These are phyloP conservation scores for Paraurostyla sp. DNA, from an alignment of 73 alveolate genomes.

Conservation along the genomic window DNA sequence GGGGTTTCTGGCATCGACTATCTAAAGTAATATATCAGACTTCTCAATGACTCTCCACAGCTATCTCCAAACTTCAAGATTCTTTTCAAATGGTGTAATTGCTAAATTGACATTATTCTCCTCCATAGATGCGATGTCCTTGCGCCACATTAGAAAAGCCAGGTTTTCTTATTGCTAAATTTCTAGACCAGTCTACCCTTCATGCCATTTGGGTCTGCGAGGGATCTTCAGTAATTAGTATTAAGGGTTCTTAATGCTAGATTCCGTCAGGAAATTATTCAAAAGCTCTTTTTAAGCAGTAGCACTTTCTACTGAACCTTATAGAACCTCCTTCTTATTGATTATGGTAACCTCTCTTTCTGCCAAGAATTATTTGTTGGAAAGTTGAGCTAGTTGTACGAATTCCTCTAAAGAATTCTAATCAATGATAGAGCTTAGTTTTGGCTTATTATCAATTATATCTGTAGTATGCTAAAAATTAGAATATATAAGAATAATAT, in stretches of 20 bases:
- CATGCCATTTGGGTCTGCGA: constrained; percentile 95
- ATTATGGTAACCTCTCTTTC: constrained; percentile 81
- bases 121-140: constrained; percentile 95
- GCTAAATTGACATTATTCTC: constrained; percentile 92
- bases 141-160: constrained; percentile 97
- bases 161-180: constrained; percentile 89
- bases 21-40: constrained; percentile 90
- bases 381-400: constrained; percentile 88
- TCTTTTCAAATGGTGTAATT: constrained; percentile 99
- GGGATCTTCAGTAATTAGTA: constrained; percentile 90
- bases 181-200: constrained; percentile 91
- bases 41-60: constrained; percentile 98
- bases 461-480: constrained; percentile 38
- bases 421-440: constrained; percentile 92
- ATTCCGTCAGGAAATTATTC: constrained; percentile 71
- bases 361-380: constrained; percentile 94
- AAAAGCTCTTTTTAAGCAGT: constrained; percentile 72
- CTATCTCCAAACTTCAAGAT: constrained; percentile 98
- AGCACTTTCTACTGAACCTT: constrained; percentile 75
- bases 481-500: constrained; percentile 2
- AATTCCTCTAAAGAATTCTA: constrained; percentile 95
- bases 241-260: constrained; percentile 79
- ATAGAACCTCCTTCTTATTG: constrained; percentile 55
- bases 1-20: constrained; percentile 99
- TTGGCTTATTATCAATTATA: constrained; percentile 20